Percentiles rank a stretch among this genome's conserved stretches.
phyloP scores from a whole-genome alignment of 2,329 filamentous ascomycete genomes.

The Arachnomyces sp. region DNA sequence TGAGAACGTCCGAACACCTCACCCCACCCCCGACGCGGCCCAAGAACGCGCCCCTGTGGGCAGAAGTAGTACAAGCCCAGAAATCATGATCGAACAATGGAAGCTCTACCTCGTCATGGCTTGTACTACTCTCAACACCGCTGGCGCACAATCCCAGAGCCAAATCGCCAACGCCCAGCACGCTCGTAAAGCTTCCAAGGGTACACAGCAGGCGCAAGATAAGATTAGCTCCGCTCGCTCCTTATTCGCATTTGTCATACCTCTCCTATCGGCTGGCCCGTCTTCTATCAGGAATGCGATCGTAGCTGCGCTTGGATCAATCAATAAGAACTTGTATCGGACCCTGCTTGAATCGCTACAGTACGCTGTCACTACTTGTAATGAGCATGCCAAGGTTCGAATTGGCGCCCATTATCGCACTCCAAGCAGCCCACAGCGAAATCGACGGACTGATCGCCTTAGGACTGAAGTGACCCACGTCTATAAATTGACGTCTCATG shows the following conservation, averaged over 20 bases:
- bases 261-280: conserved; percentile 71
- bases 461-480: conserved; percentile 94
- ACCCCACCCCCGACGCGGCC: conserved; percentile 19
- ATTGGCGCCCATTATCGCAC: conserved; percentile 70
- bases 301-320: conserved; percentile 83
- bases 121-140: conserved; percentile 85
- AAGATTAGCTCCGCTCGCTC: conserved; percentile 82
- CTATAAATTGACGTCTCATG: conserved; percentile 87
- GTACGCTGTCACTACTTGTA: conserved; percentile 74
- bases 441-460: conserved; percentile 73
- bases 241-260: conserved; percentile 85
- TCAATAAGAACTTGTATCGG: conserved; percentile 88
- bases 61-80: conserved; percentile 59
- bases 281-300: conserved; percentile 80
- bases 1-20: conserved; percentile 55
- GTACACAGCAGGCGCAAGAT: conserved; percentile 55
- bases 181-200: conserved; percentile 67
- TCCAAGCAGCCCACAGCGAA: conserved; percentile 71
- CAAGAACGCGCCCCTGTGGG: conserved; percentile 29
- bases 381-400: conserved; percentile 76
- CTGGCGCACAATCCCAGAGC: conserved; percentile 55
- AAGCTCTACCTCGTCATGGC: conserved; percentile 96
- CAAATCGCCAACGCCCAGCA: conserved; percentile 62
- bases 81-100: conserved; percentile 92
- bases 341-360: conserved; percentile 85